Conservation (phyloP, 805 yeast genomes). For the Lachancea meyersii region DNA sequence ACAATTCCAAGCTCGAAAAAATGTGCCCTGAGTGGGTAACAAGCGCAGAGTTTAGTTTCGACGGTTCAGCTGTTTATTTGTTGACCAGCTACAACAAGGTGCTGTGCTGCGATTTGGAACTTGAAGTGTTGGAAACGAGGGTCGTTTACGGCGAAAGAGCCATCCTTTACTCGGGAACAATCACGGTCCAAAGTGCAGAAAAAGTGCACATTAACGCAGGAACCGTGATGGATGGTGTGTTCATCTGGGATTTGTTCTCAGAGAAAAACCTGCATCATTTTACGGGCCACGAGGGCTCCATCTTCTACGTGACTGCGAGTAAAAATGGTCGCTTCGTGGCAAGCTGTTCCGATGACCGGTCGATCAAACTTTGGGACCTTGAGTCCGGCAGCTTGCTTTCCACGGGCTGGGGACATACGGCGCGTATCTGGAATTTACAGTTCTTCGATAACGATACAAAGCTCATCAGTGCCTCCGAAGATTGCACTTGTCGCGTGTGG, state of each 20-base stretch:
- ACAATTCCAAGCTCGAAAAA: constrained; percentile 35
- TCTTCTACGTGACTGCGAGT: constrained; percentile 71
- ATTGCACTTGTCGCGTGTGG: constrained; percentile 82
- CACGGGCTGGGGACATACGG: constrained; percentile 94
- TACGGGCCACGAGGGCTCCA: constrained; percentile 83
- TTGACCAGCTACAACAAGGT: constrained; percentile 74
- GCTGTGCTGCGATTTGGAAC: constrained; percentile 28
- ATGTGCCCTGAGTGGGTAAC: constrained; percentile 77
- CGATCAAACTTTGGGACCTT: constrained; percentile 70
- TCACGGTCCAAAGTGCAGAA: constrained; percentile 40
- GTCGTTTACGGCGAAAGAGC: constrained; percentile 62
- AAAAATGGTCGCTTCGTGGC: constrained; percentile 48
- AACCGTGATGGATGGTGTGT: constrained; percentile 84
- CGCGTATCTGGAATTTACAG: constrained; percentile 82
- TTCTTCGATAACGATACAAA: constrained; percentile 41
- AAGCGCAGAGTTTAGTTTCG: constrained; percentile 45
- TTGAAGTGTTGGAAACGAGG: constrained; percentile 25
- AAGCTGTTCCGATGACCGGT: constrained; percentile 91
- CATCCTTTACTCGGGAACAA: constrained; percentile 80
- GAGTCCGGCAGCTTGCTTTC: constrained; percentile 52
- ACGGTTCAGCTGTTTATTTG: constrained; percentile 39
- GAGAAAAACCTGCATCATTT: constrained; percentile 47
- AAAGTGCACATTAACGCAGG: constrained; percentile 71
- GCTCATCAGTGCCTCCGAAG: constrained; percentile 74
- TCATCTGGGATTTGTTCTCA: constrained; percentile 61